Percentiles rank a stretch among this genome's conserved stretches.
phyloP scores from a whole-genome alignment of 2,329 filamentous ascomycete species.

The Penicillium capsulatum region DNA sequence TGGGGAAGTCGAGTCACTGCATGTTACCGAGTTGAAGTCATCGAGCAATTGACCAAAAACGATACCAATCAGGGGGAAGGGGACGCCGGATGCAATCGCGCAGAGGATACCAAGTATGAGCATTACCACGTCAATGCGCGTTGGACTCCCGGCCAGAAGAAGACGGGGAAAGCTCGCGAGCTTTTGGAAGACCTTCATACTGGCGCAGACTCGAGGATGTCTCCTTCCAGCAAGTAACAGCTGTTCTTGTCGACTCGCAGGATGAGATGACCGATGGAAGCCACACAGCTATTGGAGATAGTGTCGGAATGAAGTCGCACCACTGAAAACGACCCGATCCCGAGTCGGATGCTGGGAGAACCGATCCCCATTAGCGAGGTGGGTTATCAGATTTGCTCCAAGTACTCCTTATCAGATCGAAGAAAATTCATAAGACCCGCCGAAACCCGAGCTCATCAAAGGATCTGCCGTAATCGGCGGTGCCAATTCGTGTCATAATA shows the following conservation, averaged over 20 bases:
- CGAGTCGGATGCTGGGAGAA: no score
- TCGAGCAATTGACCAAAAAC: constrained; percentile 41
- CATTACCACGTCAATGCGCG: constrained; percentile 27
- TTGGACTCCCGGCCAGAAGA: constrained; percentile 37
- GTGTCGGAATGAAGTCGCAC: no score
- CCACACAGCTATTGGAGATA: no score
- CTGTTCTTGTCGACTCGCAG: constrained; percentile 5
- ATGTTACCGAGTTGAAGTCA: constrained; percentile 36
- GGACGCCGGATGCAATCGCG: constrained; percentile 38
- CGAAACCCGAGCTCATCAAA: no score
- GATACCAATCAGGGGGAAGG: constrained; percentile 40
- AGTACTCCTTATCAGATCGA: no score
- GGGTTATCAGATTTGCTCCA: no score
- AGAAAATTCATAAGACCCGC: no score
- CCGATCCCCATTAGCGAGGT: no score
- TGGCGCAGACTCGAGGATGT: constrained; percentile 7
- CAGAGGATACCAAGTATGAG: constrained; percentile 26
- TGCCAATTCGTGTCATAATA: no score
- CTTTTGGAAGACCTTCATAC: constrained; percentile 30
- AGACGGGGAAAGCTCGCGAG: constrained; percentile 35
- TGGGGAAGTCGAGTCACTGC: constrained; percentile 14
- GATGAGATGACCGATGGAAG: no score
- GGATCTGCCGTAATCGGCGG: no score
- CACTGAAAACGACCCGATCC: no score
- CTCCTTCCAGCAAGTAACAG: constrained; percentile 1